Base-by-base conservation (phyloP, 1,284 basidiomycete species). In the Cryptococcus sp. region DNA sequence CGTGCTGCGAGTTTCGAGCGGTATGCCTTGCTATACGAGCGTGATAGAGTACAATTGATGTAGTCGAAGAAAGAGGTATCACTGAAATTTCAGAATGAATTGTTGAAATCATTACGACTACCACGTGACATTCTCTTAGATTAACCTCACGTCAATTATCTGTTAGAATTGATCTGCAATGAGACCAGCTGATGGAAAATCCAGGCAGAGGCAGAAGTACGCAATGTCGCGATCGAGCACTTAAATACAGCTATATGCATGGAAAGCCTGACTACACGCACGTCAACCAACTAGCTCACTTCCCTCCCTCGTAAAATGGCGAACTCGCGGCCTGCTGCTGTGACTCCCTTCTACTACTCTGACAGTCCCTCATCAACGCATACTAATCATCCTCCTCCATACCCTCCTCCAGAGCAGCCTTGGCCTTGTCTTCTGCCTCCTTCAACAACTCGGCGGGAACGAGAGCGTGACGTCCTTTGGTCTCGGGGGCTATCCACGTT, bases 401-500 rank as follows among this genome's bases (percentile, higher is more conserved):
- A 65, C 80, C 82, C 60, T 84, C 89, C 76, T 91, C 90, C 68
- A 98, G 77, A 34, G 90, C 87, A 54, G 89, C 91, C 80, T 90
- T 93, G 5, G 94, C 96, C 78, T 89, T 89, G 56, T 82, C 82
- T 72, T 96, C 90, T 41, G 95, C 96, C 73, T 94, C 92, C 25
- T 86, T 83, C 50, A 88, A 82, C 60, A 98, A 80, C 45, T 93
- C 92, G 57, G 85, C 85, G 34, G 95, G 95, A 54, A 99, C 91
- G 15, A 86, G 83, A 34, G 85, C 81, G 77, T 98, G 93, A 53
- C 87, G 79, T 48, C 86, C 86, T 26, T 88, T 86, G 22, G 89
- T 91, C 79, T 96, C 92, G 26, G 87, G 83, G 29, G 93, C 87
- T 59, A 98, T 86, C 96, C 96, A 99, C 40, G 93, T 91, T 83